A percentile compares a stretch with the other conserved stretches of the same genome.
Conservation (phyloP, 345 rosid species). For the Firmiana major region DNA sequence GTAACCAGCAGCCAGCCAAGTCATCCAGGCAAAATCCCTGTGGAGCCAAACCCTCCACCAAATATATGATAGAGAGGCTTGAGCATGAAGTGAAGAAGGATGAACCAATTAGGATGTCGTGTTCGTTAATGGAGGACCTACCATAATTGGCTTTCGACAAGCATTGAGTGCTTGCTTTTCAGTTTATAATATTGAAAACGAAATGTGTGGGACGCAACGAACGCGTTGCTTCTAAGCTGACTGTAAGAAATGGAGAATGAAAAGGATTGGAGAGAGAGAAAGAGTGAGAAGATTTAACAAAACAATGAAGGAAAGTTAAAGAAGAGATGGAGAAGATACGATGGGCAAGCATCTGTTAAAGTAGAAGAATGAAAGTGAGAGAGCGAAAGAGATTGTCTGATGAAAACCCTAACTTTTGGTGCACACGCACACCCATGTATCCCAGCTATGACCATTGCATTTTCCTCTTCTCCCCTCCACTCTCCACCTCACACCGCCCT, state of each 20-base stretch:
- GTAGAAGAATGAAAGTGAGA: conserved; percentile 14
- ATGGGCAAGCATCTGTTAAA: conserved; percentile 62
- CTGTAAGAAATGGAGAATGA: conserved; percentile 31
- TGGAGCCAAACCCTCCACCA: conserved; percentile 36
- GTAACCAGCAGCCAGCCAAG: conserved; percentile 2
- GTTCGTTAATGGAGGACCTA: conserved; percentile 32
- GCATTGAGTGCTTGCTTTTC: conserved; percentile 45
- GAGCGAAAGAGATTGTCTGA: conserved; percentile 16
- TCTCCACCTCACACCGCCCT: neutral
- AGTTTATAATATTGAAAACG: neutral
- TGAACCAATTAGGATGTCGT: conserved; percentile 17
- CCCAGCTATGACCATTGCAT: neutral
- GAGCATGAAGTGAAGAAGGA: conserved; percentile 24
- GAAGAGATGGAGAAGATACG: conserved; percentile 54
- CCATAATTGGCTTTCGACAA: conserved; percentile 36
- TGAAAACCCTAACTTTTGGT: conserved; percentile 21
- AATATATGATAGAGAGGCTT: conserved; percentile 30
- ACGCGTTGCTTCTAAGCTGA: conserved; percentile 85
- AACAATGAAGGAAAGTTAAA: conserved; percentile 30
- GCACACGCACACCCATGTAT: conserved; percentile 28
- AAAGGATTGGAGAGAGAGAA: conserved; percentile 10
- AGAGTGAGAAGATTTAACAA: neutral
- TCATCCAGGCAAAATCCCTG: conserved; percentile 22
- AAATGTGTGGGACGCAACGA: conserved; percentile 43
- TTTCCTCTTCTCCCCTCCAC: neutral